phyloP scores from a whole-genome alignment of 306 rosid species.

The Prunus mongolica region DNA sequence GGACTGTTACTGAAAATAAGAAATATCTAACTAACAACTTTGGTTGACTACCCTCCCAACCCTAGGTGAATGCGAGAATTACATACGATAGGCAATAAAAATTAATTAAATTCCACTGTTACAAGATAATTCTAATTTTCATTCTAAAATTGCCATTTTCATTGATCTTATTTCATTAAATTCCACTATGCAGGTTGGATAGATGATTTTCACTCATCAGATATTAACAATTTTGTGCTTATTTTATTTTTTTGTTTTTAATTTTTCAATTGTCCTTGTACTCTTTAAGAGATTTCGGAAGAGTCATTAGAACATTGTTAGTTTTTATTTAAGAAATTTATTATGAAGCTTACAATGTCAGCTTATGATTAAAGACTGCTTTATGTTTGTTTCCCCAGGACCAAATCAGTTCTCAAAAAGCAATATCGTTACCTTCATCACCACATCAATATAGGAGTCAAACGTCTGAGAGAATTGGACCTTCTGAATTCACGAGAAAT shows the following conservation, averaged over 20 bases:
- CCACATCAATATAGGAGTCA: conserved; percentile 80
- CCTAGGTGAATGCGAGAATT: neutral
- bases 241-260: neutral
- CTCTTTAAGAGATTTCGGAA: neutral
- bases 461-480: conserved; percentile 55
- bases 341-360: neutral
- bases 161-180: neutral
- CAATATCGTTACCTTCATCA: conserved; percentile 88
- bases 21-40: neutral
- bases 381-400: conserved; percentile 38
- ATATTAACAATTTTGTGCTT: neutral
- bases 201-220: neutral
- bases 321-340: neutral
- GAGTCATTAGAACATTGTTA: neutral
- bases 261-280: neutral
- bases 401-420: conserved; percentile 67
- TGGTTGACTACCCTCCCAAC: neutral
- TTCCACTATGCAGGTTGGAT: neutral
- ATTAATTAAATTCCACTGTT: neutral
- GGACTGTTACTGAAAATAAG: too few relatives aligned
- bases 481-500: conserved; percentile 42
- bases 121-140: neutral
- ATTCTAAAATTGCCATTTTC: neutral
- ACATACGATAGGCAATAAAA: neutral
- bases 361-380: conserved; percentile 25